Base-by-base conservation (phyloP, 768 basidiomycete genomes). In the Macrolepiota fuliginosa region DNA sequence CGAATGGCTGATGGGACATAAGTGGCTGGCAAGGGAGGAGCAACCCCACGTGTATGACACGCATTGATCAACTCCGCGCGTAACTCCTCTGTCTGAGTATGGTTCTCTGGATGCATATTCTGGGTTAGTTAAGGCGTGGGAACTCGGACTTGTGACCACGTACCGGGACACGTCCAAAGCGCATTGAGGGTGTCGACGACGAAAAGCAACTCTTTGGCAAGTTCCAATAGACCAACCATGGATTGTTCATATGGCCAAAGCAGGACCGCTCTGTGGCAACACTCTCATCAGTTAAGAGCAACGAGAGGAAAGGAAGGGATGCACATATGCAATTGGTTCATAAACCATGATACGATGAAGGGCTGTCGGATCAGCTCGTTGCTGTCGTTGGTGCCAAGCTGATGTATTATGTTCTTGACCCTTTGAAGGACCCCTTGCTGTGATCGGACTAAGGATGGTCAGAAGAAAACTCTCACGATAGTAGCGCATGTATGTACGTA, bases 321-420 rank as follows among this genome's bases (percentile, higher is more conserved):
- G 42, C 67, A 88, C 88, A 85, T 83, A 0, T 82, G 79, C 5
- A 89, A 76, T 65, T 89, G 89, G 62, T 83, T 86, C 35, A 83
- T 76, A 64, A 89, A 89, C 90, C 90, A 92, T 49, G 80, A 79
- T 57, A 85, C 82, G 65, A 88, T 83, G 71, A 83, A 91, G 0
- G 90, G 90, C 0, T 89, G 82, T 27, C 89, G 79, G 19, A 85
- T 83, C 32, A 92, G 75, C 66, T 85, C 74, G 62, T 87, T 77
- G 0, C 80, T 84, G 37, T 83, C 78, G 2, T 75, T 72, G 37
- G 80, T 77, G n/a, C 76, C 76, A 15, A 87, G 71, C 55, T 82
- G 79, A 52, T 81, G 77, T 19, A 89, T 77, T 17, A 86, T 78
- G 27, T 75, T 68, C 67, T 82, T 83, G 51, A 87, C 83, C 39